Base-by-base conservation (phyloP, 331 rosid genomes). In the Quercus phellos region DNA sequence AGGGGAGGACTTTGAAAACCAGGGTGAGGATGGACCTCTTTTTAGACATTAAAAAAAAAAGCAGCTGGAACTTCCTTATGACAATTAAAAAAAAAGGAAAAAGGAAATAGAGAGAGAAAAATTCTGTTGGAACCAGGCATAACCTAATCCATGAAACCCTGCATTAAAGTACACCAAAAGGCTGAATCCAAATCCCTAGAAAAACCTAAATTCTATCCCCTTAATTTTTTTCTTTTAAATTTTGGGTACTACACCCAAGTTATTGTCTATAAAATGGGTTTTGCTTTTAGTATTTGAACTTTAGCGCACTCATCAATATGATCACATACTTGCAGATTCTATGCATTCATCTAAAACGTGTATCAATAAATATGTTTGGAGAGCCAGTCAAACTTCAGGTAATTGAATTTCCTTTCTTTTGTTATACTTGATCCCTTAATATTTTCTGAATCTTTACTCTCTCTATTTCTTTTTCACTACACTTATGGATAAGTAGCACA, bases 301-400 rank as follows among this genome's bases (percentile, higher is more conserved):
- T 21, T 46, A 51, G 13, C 26, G 8, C 79, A 56, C 67, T 75
- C n/a, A 68, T 69, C 60, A 64, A 26, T 76, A 50, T 86, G 80
- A 74, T 77, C 78, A 66, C 67, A 29, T 83, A 77, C 61, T 82
- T 87, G 83, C 89, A 94, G 98, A 86, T 92, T 87, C 78, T 94
- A 51, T 94, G 98, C 88, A 82, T 94, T 74, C 95, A 92, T 73
- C 77, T 94, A 75, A 94, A 90, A 84, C 87, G 97, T 51, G 98
- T 88, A 84, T 79, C 90, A 18, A 60, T 89, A 73, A 86, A 77
- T 79, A 46, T 56, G 63, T 63, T 89, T 63, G 97, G 98, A 46
- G 97, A 94, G 68, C 77, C 74, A 1, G 60, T 87, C 83, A 94
- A 94, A 84, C 79, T 90, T 58, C 88, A 86, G 98, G 98, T 92